A percentile compares a stretch with the other conserved stretches of the same genome.
Conservation (phyloP, 108 stramenopile species). For the Skeletonema potamos region DNA sequence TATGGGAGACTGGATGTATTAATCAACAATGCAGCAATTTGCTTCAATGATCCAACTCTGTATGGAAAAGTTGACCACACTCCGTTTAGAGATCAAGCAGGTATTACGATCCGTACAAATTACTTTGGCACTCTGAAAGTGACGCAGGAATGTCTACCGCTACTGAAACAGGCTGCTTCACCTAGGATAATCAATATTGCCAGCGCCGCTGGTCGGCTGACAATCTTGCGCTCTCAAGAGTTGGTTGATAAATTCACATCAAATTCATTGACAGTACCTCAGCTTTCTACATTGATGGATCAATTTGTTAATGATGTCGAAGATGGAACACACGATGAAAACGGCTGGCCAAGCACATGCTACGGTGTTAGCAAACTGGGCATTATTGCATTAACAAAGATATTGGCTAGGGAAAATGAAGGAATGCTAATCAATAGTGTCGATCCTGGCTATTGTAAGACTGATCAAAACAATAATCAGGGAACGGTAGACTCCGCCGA, state of each 20-base stretch:
- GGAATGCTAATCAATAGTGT: conserved; percentile 57
- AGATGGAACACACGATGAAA: conserved; percentile 46
- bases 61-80: conserved; percentile 58
- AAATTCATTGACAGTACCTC: conserved; percentile 23
- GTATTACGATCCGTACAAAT: conserved; percentile 57
- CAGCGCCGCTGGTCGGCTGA: conserved; percentile 59
- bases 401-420: conserved; percentile 48
- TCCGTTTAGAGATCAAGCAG: conserved; percentile 57
- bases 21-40: conserved; percentile 65
- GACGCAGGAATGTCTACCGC: conserved; percentile 39
- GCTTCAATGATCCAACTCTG: conserved; percentile 67
- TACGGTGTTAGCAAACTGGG: conserved; percentile 83
- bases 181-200: conserved; percentile 64
- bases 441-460: conserved; percentile 74
- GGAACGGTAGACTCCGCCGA: conserved; percentile 59
- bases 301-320: conserved; percentile 62
- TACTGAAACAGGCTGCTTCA: conserved; percentile 45
- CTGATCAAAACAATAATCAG: conserved; percentile 76
- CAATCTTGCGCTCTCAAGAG: conserved; percentile 48
- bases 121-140: conserved; percentile 56
- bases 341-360: conserved; percentile 82
- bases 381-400: conserved; percentile 69
- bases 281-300: conserved; percentile 47
- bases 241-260: conserved; percentile 51
- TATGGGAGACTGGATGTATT: conserved; percentile 56